Conservation (phyloP, 106 monocot genomes). For the Vanilla planifolia region DNA sequence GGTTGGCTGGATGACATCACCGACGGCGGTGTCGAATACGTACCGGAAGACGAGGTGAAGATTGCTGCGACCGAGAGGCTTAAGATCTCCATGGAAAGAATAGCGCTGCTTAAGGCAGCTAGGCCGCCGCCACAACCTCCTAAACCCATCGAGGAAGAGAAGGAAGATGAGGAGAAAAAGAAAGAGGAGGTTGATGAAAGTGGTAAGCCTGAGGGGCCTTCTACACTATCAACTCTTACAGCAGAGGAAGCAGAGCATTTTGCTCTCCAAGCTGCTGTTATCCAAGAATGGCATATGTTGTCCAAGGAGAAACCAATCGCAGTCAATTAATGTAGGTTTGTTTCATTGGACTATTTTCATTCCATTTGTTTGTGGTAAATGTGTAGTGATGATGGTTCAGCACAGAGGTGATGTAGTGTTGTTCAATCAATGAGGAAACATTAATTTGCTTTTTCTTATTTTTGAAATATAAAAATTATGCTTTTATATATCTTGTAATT, state of each 20-base stretch:
- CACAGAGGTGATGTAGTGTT: too few relatives aligned
- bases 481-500: too few relatives aligned
- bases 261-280: constrained; percentile 84
- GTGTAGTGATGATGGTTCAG: too few relatives aligned
- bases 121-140: constrained; percentile 54
- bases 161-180: constrained; percentile 21
- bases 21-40: constrained; percentile 84
- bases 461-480: too few relatives aligned
- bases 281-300: constrained; percentile 90
- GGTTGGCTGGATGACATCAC: constrained; percentile 92
- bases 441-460: too few relatives aligned
- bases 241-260: constrained; percentile 95
- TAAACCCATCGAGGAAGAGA: constrained; percentile 37
- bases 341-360: too few relatives aligned
- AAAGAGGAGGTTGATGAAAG: constrained; percentile 42
- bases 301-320: constrained; percentile 74
- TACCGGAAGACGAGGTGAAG: constrained; percentile 96
- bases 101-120: constrained; percentile 85
- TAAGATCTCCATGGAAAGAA: constrained; percentile 80
- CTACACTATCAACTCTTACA: constrained; percentile 74
- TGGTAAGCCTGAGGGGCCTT: constrained; percentile 63
- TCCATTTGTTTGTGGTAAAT: too few relatives aligned
- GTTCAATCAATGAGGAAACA: too few relatives aligned
- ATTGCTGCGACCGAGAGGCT: constrained; percentile 73
- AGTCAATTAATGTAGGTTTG: constrained; percentile 15